Evolutionary conservation across 2,329 filamentous ascomycete species (phyloP), one percentile per base, ranked within the genome.

Genomic region (Pseudonectria foliicola): DNA sequence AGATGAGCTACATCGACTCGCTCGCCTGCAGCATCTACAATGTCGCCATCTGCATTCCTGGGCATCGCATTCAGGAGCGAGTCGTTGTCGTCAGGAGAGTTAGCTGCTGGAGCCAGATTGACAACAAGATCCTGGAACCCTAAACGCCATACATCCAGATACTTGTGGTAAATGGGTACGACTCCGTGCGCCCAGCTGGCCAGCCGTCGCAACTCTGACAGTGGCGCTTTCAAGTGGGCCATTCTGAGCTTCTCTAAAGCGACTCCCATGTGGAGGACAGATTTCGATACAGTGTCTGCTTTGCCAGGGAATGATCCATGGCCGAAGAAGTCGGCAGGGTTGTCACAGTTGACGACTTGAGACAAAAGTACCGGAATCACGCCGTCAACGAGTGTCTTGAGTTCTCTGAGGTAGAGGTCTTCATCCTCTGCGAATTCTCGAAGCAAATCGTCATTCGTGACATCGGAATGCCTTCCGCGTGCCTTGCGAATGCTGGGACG

Each of bases 101-200:
- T 64, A 2, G 64, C 62, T 4, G 78, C 75, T 7, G 87, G 85
- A 2, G 87, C 88, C 24, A 96, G 76, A 55, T 95, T 96, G 49
- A 98, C 86, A 32, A 96, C 80, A 13, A 98, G 78, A 55, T 94
- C 89, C 52, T 95, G 85, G 59, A 96, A 98, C 1, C 92, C 92
- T 31, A 96, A 72, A 21, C 88, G 76, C 92, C 92, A 98, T 7
- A 83, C 80, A 53, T 79, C 78, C 23, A 96, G 71, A 56, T 96
- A 98, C 52, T 86, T 81, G 41, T 79, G 71, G 56, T 98, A 98
- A 8, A 90, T 74, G 36, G 80, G 78, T 29, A 85, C 77, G 1
- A 86, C 80, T 13, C 75, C 77, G 37, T 87, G 77, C 2, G 89
- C 83, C 92, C 92, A 98, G 27, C 71, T 72, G 8, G 93, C 68